These are phyloP conservation scores for Chlorencoelia australis DNA, from an alignment of 2,329 filamentous ascomycete species.

Conservation along the genomic window DNA sequence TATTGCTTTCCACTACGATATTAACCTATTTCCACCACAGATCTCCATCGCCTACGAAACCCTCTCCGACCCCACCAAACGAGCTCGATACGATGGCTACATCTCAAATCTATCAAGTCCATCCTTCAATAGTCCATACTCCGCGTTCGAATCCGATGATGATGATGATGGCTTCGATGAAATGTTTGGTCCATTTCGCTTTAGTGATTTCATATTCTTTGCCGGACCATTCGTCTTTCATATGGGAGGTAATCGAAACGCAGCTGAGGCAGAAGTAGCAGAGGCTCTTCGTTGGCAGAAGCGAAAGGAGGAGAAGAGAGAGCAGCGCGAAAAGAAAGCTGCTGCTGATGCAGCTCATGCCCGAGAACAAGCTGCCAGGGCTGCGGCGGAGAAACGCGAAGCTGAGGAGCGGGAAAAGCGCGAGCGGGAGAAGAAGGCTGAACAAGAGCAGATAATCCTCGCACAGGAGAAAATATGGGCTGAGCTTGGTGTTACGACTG, in stretches of 20 bases:
- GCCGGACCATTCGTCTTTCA: not conserved
- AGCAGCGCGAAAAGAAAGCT: not conserved
- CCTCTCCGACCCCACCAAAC: constrained; percentile 7
- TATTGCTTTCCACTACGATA: not conserved
- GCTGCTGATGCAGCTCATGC: not conserved
- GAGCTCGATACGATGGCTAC: constrained; percentile 9
- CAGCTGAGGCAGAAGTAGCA: not conserved
- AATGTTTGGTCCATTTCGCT: not conserved
- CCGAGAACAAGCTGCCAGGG: too few relatives aligned
- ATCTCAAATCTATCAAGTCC: not conserved
- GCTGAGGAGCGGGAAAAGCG: not conserved
- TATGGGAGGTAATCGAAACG: too few relatives aligned
- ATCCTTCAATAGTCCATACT: not conserved
- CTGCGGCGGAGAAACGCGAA: not conserved
- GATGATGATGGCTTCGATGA: not conserved
- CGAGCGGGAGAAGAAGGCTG: constrained; percentile 1
- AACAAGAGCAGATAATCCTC: constrained; percentile 1
- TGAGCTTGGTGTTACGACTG: constrained; percentile 3
- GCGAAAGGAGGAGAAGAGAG: not conserved
- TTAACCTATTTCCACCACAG: constrained; percentile 2
- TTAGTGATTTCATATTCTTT: not conserved
- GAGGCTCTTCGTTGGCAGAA: not conserved
- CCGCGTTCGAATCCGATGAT: not conserved
- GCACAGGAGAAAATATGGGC: constrained; percentile 7
- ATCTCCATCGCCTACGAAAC: constrained; percentile 13